A percentile compares a stretch with the other conserved stretches of the same genome.
These are phyloP conservation scores for Chaetomium olivaceum DNA, from an alignment of 2,329 filamentous ascomycete genomes.

Conservation along the genomic window DNA sequence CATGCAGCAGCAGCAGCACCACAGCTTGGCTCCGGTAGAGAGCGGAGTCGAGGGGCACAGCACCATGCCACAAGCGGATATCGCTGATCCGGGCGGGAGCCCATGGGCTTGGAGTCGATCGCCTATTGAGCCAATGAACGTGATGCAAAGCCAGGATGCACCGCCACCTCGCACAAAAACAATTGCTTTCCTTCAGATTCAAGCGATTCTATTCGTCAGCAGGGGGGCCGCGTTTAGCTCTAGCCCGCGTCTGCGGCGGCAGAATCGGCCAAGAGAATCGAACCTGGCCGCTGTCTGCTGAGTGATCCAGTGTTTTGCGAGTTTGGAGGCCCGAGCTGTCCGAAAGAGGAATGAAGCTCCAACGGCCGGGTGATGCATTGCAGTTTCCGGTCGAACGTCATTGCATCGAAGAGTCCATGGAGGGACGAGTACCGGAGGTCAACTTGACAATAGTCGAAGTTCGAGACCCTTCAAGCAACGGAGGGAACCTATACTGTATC, in stretches of 20 bases:
- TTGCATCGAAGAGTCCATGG: not conserved
- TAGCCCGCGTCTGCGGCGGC: constrained; percentile 9
- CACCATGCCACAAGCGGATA: constrained; percentile 1
- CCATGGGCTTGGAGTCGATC: constrained; percentile 1
- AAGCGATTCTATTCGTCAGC: not conserved
- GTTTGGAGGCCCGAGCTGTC: not conserved
- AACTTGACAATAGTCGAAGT: not conserved
- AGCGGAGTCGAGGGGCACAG: constrained; percentile 8
- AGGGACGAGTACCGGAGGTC: not conserved
- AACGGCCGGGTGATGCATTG: not conserved
- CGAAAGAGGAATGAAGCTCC: constrained; percentile 11
- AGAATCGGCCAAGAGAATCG: not conserved
- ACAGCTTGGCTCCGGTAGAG: too few species aligned
- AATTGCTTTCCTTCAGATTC: not conserved
- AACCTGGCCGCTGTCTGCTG: not conserved
- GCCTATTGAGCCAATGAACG: not conserved
- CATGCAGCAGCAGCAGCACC: too few species aligned
- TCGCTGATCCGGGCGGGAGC: constrained; percentile 10
- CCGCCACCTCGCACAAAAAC: constrained; percentile 1
- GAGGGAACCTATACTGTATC: not conserved
- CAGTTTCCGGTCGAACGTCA: not conserved
- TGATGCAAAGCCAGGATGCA: not conserved
- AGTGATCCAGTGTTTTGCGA: not conserved
- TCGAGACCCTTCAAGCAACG: not conserved
- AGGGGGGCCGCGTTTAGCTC: not conserved